Percentiles rank a stretch among this genome's conserved stretches.
Evolutionary conservation across 2,329 filamentous ascomycete species (phyloP).

Genomic region (Fragosphaeria purpurea): DNA sequence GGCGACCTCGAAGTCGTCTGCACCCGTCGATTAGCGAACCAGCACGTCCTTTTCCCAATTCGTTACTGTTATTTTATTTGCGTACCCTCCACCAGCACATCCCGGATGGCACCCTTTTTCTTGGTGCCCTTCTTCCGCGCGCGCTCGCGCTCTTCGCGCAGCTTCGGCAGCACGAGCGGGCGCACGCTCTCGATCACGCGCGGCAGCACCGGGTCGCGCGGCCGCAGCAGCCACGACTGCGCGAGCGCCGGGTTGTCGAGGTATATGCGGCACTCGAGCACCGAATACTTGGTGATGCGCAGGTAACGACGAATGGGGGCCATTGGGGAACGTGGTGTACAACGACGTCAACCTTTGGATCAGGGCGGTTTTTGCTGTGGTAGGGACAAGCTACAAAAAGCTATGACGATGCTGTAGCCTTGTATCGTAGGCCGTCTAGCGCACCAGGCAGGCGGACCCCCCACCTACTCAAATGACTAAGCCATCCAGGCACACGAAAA

Average conservation of each 20-base stretch:
- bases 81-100: constrained; percentile 70
- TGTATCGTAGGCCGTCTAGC: too few species aligned
- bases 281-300: constrained; percentile 83
- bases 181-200: constrained; percentile 78
- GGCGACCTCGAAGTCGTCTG: constrained; percentile 91
- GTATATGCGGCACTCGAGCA: constrained; percentile 95
- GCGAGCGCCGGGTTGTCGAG: constrained; percentile 80
- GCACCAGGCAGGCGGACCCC: too few species aligned
- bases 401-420: neutral
- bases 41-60: neutral
- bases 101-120: constrained; percentile 70
- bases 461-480: too few species aligned
- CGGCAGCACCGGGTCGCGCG: constrained; percentile 64
- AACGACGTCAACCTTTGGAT: neutral
- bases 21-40: neutral
- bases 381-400: too few species aligned
- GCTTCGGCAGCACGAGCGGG: constrained; percentile 78
- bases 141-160: constrained; percentile 73
- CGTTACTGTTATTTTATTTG: neutral
- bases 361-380: neutral
- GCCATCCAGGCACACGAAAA: too few species aligned
- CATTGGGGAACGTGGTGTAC: constrained; percentile 40
- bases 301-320: constrained; percentile 82
- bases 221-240: constrained; percentile 73
- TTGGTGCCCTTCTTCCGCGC: constrained; percentile 56